Conservation (phyloP, 2,329 filamentous ascomycete species). For the Penicillium freii region DNA sequence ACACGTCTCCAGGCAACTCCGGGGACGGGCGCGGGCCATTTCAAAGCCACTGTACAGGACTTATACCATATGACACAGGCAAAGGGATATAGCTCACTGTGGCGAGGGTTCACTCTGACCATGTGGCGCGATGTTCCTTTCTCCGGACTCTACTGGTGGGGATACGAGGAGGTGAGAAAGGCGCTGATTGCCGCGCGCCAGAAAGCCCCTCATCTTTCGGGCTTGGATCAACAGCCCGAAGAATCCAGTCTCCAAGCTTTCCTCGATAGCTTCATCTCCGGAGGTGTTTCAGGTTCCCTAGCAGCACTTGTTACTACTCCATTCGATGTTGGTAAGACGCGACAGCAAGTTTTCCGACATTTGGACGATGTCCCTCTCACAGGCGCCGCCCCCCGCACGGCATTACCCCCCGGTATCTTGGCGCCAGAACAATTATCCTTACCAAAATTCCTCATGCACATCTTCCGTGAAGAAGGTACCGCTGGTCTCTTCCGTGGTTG, state of each 20-base stretch:
- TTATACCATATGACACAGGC: constrained; percentile 74
- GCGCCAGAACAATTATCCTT: constrained; percentile 74
- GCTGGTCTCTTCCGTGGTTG: constrained; percentile 85
- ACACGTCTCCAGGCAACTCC: constrained; percentile 84
- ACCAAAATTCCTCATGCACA: constrained; percentile 81
- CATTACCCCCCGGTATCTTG: constrained; percentile 16
- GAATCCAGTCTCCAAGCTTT: constrained; percentile 57
- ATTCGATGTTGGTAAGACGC: constrained; percentile 96
- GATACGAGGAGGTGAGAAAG: constrained; percentile 81
- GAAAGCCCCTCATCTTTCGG: constrained; percentile 37
- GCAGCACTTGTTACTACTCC: constrained; percentile 89
- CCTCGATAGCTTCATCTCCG: constrained; percentile 83
- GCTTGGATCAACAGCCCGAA: constrained; percentile 63
- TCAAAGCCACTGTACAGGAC: constrained; percentile 74
- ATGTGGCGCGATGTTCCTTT: constrained; percentile 98
- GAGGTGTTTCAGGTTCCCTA: constrained; percentile 76
- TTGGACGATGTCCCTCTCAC: constrained; percentile 36
- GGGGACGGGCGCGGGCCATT: constrained; percentile 60
- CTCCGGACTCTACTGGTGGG: constrained; percentile 96
- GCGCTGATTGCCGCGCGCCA: constrained; percentile 66
- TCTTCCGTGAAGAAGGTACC: constrained; percentile 80
- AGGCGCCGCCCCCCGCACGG: constrained; percentile 13
- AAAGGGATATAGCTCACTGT: constrained; percentile 77
- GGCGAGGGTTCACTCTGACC: constrained; percentile 85
- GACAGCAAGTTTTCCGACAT: constrained; percentile 79